Conservation (phyloP, 2,329 filamentous ascomycete species). For the Trichoderma asperellum region DNA sequence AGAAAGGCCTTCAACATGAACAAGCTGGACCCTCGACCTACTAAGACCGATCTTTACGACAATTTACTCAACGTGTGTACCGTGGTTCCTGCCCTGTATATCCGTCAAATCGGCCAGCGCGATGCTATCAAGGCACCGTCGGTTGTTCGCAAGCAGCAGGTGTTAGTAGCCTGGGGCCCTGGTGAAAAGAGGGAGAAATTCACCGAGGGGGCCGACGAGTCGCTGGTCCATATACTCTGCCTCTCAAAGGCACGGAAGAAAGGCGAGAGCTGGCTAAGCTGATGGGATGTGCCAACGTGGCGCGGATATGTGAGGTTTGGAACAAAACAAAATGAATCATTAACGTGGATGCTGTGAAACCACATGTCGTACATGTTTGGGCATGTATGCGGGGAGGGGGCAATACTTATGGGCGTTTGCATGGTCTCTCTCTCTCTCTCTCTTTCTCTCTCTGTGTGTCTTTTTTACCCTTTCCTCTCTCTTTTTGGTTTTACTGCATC, state of each 20-base stretch:
- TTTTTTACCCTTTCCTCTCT: neutral
- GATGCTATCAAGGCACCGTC: slow-evolving; percentile 41
- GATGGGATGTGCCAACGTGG: neutral
- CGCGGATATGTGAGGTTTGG: neutral
- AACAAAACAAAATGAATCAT: slow-evolving; percentile 5
- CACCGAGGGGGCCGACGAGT: slow-evolving; percentile 36
- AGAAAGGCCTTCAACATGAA: slow-evolving; percentile 42
- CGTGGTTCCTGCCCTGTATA: slow-evolving; percentile 43
- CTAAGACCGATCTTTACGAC: slow-evolving; percentile 39
- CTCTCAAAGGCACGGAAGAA: slow-evolving; percentile 24
- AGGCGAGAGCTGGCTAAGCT: slow-evolving; percentile 17
- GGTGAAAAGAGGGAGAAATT: slow-evolving; percentile 41
- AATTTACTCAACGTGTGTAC: slow-evolving; percentile 43
- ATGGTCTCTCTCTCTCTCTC: neutral
- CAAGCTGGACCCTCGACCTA: slow-evolving; percentile 41
- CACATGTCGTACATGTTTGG: neutral
- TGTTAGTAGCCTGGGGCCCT: slow-evolving; percentile 46
- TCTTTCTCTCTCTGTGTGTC: no score
- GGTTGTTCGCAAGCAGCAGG: slow-evolving; percentile 44
- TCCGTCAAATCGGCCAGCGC: slow-evolving; percentile 43
- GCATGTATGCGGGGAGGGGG: neutral
- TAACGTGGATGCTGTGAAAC: slow-evolving; percentile 17
- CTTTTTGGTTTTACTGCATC: neutral
- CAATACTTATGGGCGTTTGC: neutral
- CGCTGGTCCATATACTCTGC: slow-evolving; percentile 40